Evolutionary conservation across 805 yeast species (phyloP).

Genomic region (Nakazawaea anatomiae): DNA sequence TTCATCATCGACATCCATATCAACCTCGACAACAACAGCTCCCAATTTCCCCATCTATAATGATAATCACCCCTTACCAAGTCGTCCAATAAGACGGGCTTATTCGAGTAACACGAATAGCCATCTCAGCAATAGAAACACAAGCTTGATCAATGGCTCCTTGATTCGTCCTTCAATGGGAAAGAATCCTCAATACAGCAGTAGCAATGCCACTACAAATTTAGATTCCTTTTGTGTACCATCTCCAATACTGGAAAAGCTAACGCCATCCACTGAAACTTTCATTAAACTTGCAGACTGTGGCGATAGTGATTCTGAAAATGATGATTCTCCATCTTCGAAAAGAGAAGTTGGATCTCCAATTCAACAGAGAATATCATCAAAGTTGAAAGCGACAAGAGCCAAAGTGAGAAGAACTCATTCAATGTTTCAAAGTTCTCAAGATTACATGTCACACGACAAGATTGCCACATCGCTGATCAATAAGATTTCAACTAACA

Average conservation of each 20-base stretch:
- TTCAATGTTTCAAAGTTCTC: conserved; percentile 53
- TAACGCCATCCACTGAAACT: not conserved
- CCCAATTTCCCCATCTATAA: not conserved
- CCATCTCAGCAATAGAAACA: conserved; percentile 10
- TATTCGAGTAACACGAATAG: conserved; percentile 3
- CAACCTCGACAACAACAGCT: not conserved
- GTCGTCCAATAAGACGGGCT: conserved; percentile 5
- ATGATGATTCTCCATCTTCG: conserved; percentile 11
- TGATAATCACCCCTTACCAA: not conserved
- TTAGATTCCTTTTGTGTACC: conserved; percentile 20
- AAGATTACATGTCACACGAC: conserved; percentile 6
- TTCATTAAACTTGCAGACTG: conserved; percentile 7
- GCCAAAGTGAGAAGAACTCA: conserved; percentile 54
- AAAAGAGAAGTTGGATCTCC: conserved; percentile 33
- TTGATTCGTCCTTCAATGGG: conserved; percentile 5
- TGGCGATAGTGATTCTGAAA: conserved; percentile 10
- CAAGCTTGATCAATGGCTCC: conserved; percentile 7
- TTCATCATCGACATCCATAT: not conserved
- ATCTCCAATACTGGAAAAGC: conserved; percentile 19
- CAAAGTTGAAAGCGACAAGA: conserved; percentile 18
- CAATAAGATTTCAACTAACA: conserved; percentile 7
- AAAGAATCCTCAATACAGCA: not conserved
- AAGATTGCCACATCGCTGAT: conserved; percentile 8
- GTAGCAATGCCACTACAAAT: not conserved
- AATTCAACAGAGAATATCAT: conserved; percentile 23